Conservation (phyloP, 495 filamentous ascomycete species). For the Penicillium cinerascens region DNA sequence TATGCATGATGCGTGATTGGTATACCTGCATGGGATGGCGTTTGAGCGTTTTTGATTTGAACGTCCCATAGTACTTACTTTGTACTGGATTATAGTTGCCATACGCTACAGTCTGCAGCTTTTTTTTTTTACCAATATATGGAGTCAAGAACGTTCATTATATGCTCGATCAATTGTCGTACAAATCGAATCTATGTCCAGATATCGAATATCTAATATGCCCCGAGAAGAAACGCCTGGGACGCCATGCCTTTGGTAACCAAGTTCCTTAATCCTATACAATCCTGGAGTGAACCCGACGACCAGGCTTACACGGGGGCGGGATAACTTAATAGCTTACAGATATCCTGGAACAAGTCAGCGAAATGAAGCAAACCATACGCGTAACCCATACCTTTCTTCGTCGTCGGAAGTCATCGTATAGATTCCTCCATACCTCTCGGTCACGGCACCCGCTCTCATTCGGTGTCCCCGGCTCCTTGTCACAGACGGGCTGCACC, state of each 20-base stretch:
- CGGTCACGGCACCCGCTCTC: slow-evolving; percentile 59
- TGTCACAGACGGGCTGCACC: slow-evolving; percentile 58
- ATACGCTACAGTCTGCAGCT: not conserved
- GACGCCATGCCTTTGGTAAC: not conserved
- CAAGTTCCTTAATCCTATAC: slow-evolving; percentile 6
- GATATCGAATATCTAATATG: not conserved
- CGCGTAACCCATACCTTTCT: slow-evolving; percentile 45
- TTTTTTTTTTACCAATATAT: not conserved
- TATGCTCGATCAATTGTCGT: not conserved
- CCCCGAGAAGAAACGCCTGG: not conserved
- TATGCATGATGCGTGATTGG: slow-evolving; percentile 28
- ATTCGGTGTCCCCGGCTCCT: slow-evolving; percentile 38
- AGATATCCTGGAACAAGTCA: slow-evolving; percentile 37
- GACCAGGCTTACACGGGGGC: slow-evolving; percentile 34
- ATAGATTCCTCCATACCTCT: slow-evolving; percentile 68
- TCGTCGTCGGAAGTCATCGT: slow-evolving; percentile 61
- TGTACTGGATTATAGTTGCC: not conserved
- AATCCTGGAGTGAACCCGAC: not conserved
- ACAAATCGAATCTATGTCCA: not conserved
- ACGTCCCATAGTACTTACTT: not conserved
- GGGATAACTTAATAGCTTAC: slow-evolving; percentile 46
- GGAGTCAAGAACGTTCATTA: not conserved
- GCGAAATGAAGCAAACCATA: not conserved
- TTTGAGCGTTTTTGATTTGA: not conserved
- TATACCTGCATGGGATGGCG: not conserved